Conservation (phyloP, 306 rosid species). For the Acmispon strigosus region DNA sequence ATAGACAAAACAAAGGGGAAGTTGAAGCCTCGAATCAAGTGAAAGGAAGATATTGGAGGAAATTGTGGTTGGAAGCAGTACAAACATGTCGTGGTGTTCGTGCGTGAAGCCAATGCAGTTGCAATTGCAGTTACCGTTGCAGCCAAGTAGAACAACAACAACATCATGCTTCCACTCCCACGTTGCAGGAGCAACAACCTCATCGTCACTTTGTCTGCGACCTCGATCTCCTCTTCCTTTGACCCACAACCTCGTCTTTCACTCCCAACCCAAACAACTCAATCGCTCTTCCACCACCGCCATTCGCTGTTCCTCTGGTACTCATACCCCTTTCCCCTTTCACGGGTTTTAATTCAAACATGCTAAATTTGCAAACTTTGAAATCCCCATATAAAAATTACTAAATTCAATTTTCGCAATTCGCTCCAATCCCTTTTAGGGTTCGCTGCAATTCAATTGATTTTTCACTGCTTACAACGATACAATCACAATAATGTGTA, state of each 20-base stretch:
- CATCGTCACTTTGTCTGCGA: constrained; percentile 23
- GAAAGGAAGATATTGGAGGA: not conserved
- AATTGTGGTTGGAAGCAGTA: not conserved
- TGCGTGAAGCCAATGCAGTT: constrained; percentile 34
- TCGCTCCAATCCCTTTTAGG: constrained; percentile 7
- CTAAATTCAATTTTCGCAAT: not conserved
- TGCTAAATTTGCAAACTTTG: not conserved
- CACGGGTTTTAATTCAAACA: not conserved
- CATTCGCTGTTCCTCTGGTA: constrained; percentile 75
- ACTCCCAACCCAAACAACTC: constrained; percentile 27
- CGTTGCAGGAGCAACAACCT: constrained; percentile 11
- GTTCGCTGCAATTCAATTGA: not conserved
- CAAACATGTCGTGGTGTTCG: constrained; percentile 26
- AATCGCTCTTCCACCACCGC: constrained; percentile 24
- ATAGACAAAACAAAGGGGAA: not conserved
- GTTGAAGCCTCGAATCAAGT: not conserved
- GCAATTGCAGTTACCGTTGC: constrained; percentile 8
- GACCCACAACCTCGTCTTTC: constrained; percentile 5
- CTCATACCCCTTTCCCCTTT: not conserved
- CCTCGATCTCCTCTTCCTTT: constrained; percentile 5
- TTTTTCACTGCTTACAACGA: not conserved
- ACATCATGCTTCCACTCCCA: constrained; percentile 18
- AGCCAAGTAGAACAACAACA: not conserved
- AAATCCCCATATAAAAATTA: not conserved
- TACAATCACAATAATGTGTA: not conserved